These are phyloP conservation scores for Cucurbita maxima DNA, from an alignment of 306 rosid species.

Conservation along the genomic window DNA sequence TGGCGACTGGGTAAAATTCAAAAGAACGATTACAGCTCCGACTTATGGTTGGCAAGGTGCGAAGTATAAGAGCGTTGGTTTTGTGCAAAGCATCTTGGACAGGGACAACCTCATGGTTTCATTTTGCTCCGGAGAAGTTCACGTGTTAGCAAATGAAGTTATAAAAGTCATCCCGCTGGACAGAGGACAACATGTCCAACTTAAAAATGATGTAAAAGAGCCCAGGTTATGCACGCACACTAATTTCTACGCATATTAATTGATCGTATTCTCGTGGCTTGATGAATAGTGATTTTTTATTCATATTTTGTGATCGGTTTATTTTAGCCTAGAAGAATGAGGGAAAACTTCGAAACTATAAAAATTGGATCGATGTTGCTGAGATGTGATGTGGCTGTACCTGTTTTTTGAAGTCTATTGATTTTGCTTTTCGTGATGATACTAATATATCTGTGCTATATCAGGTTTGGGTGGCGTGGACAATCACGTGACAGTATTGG, in stretches of 20 bases:
- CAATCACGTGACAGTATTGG: constrained; percentile 97
- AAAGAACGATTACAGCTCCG: constrained; percentile 63
- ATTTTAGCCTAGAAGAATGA: not conserved
- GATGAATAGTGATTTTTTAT: not conserved
- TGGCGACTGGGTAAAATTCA: constrained; percentile 93
- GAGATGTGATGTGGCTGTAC: not conserved
- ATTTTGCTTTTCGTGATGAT: not conserved
- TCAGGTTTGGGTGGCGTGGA: constrained; percentile 99
- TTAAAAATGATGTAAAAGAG: constrained; percentile 73
- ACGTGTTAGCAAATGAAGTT: constrained; percentile 68
- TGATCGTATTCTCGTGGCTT: not conserved
- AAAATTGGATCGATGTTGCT: not conserved
- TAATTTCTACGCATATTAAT: not conserved
- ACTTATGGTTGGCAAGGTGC: constrained; percentile 90
- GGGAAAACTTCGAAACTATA: not conserved
- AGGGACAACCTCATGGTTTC: constrained; percentile 64
- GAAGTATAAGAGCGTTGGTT: constrained; percentile 71
- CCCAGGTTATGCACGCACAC: constrained; percentile 46
- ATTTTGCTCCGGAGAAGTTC: constrained; percentile 90
- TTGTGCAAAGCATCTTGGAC: constrained; percentile 77
- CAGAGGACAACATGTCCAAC: constrained; percentile 93
- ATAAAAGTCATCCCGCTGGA: constrained; percentile 85
- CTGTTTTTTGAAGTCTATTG: not conserved
- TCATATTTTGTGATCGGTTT: not conserved
- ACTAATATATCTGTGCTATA: not conserved